These are phyloP conservation scores for Magnolia officinalis DNA, from an alignment of 164 flowering plant genomes.

Conservation along the genomic window DNA sequence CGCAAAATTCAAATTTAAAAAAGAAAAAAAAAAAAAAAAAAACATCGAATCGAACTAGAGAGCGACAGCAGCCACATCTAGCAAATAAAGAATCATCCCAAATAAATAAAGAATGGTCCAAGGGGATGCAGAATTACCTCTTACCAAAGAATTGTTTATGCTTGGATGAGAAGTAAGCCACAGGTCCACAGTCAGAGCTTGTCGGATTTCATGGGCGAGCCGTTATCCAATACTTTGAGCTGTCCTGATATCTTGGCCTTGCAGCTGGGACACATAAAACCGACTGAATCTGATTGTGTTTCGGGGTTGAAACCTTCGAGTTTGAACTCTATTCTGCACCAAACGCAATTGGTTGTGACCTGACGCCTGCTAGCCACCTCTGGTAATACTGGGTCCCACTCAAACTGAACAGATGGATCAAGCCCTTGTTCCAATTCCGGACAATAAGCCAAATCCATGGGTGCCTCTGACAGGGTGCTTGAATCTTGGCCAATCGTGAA, in stretches of 20 bases:
- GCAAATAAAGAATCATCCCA: not conserved
- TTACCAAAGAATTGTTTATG: not conserved
- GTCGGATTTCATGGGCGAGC: slow-evolving; percentile 21
- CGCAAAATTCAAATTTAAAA: too few species aligned
- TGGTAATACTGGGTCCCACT: slow-evolving; percentile 34
- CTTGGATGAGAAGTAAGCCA: not conserved
- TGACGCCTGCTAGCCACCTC: slow-evolving; percentile 27
- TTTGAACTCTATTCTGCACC: slow-evolving; percentile 73
- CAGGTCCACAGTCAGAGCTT: slow-evolving; percentile 5
- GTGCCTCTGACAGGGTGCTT: slow-evolving; percentile 25
- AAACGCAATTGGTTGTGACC: slow-evolving; percentile 58
- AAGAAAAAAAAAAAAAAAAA: too few species aligned
- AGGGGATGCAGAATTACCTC: not conserved
- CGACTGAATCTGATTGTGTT: slow-evolving; percentile 65
- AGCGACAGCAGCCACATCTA: not conserved
- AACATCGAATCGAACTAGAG: not conserved
- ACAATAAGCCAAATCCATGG: slow-evolving; percentile 34
- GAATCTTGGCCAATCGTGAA: slow-evolving; percentile 33
- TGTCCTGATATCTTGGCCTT: slow-evolving; percentile 68
- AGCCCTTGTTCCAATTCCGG: slow-evolving; percentile 28
- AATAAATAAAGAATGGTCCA: not conserved
- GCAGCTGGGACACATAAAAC: slow-evolving; percentile 82
- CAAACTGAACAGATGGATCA: slow-evolving; percentile 38
- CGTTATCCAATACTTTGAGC: slow-evolving; percentile 33
- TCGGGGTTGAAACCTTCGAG: slow-evolving; percentile 48